phyloP scores from a whole-genome alignment of 2,329 filamentous ascomycete species.

The Fusarium succisae region DNA sequence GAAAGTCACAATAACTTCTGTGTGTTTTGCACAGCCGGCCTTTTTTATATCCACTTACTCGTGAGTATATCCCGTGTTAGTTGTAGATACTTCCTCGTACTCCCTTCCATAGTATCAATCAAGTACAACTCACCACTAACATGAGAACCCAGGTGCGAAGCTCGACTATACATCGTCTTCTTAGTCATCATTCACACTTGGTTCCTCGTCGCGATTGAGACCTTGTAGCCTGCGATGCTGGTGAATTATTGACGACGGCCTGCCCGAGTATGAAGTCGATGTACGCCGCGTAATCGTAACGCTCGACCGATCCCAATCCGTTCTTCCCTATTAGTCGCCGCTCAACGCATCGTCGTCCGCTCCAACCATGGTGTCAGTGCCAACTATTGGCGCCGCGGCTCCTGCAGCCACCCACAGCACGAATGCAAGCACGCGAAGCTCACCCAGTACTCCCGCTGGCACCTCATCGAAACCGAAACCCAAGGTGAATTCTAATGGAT shows the following conservation, averaged over 20 bases:
- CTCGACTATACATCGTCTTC: not conserved
- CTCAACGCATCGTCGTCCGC: conserved; percentile 6
- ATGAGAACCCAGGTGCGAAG: conserved; percentile 6
- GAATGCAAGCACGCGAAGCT: conserved; percentile 62
- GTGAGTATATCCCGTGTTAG: conserved; percentile 41
- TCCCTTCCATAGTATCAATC: conserved; percentile 22
- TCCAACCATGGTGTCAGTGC: conserved; percentile 52
- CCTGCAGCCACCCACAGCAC: conserved; percentile 52
- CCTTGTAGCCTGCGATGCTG: conserved; percentile 39
- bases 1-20: not conserved
- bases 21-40: conserved; percentile 1
- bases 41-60: conserved; percentile 10
- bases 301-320: conserved; percentile 30
- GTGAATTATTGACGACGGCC: conserved; percentile 39
- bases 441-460: conserved; percentile 55
- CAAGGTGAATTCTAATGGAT: conserved; percentile 64
- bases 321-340: conserved; percentile 11
- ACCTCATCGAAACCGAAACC: conserved; percentile 58
- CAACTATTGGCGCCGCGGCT: conserved; percentile 51
- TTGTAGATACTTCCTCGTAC: conserved; percentile 33
- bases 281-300: conserved; percentile 32
- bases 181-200: not conserved
- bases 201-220: conserved; percentile 28
- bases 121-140: conserved; percentile 24
- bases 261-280: conserved; percentile 40